These are phyloP conservation scores for Candida pseudoviswanathii DNA, from an alignment of 1,139 yeast genomes.

Conservation along the genomic window DNA sequence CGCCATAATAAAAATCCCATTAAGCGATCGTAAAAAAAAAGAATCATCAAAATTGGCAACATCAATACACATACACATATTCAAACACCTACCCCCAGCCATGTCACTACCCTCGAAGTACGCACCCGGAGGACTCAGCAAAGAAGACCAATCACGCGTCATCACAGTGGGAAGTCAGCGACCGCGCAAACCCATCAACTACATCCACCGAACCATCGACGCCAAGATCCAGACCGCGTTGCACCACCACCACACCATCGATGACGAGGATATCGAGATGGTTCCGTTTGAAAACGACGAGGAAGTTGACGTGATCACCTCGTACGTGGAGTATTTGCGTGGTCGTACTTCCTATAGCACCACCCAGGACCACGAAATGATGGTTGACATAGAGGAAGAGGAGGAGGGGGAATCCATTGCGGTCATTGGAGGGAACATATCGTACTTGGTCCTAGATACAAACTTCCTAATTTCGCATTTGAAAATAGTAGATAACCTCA, in stretches of 20 bases:
- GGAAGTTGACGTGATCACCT: constrained; percentile 49
- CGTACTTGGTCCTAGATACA: constrained; percentile 70
- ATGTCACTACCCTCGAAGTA: constrained; percentile 45
- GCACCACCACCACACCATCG: constrained; percentile 10
- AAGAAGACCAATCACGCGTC: constrained; percentile 26
- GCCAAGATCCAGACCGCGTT: constrained; percentile 34
- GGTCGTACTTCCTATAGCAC: constrained; percentile 8
- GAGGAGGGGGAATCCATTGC: constrained; percentile 15
- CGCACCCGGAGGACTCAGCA: constrained; percentile 43
- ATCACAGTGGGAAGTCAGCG: constrained; percentile 35
- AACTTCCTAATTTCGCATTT: constrained; percentile 74
- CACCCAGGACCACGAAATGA: constrained; percentile 9
- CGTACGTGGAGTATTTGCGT: constrained; percentile 24
- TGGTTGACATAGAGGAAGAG: constrained; percentile 20
- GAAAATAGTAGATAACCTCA: constrained; percentile 52
- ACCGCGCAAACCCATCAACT: constrained; percentile 23
- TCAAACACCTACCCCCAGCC: background rate
- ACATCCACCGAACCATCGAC: constrained; percentile 34
- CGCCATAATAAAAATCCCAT: too few relatives aligned
- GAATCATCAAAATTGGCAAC: too few relatives aligned
- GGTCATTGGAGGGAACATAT: constrained; percentile 24
- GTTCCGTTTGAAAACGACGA: constrained; percentile 48
- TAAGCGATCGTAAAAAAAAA: too few relatives aligned
- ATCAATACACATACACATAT: background rate
- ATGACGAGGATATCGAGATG: constrained; percentile 53